phyloP scores from a whole-genome alignment of 441 rosid species.

The Croton laevigatus region DNA sequence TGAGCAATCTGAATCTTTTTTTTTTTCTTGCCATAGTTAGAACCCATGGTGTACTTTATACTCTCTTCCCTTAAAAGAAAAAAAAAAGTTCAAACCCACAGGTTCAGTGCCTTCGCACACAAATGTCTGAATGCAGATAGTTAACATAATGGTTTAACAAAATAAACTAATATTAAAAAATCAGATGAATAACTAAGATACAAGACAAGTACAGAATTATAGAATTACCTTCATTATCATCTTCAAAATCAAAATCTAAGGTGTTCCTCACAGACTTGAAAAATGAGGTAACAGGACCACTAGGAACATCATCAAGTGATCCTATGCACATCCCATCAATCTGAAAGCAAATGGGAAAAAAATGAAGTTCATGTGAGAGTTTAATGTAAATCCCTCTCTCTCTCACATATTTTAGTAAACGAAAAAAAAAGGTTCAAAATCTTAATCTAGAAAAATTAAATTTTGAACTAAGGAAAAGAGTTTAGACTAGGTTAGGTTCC shows the following conservation, averaged over 20 bases:
- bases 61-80: too few species aligned
- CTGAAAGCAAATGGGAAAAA: constrained; percentile 40
- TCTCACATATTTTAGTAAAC: not conserved
- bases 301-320: constrained; percentile 77
- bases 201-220: not conserved
- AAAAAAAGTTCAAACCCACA: not conserved
- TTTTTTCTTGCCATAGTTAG: not conserved
- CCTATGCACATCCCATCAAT: constrained; percentile 72
- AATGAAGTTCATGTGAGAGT: constrained; percentile 14
- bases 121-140: not conserved
- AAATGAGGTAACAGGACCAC: constrained; percentile 61
- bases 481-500: not conserved
- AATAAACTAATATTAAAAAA: not conserved
- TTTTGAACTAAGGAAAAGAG: constrained; percentile 2
- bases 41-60: too few species aligned
- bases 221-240: constrained; percentile 76
- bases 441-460: not conserved
- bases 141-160: not conserved
- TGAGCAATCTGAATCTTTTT: not conserved
- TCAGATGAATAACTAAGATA: constrained; percentile 1
- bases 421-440: not conserved
- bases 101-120: not conserved
- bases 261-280: constrained; percentile 83
- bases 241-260: constrained; percentile 94
- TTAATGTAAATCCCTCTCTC: not conserved